A percentile compares a stretch with the other conserved stretches of the same genome.
These are phyloP conservation scores for Yueomyces sinensis DNA, from an alignment of 805 yeast species.

Conservation along the genomic window DNA sequence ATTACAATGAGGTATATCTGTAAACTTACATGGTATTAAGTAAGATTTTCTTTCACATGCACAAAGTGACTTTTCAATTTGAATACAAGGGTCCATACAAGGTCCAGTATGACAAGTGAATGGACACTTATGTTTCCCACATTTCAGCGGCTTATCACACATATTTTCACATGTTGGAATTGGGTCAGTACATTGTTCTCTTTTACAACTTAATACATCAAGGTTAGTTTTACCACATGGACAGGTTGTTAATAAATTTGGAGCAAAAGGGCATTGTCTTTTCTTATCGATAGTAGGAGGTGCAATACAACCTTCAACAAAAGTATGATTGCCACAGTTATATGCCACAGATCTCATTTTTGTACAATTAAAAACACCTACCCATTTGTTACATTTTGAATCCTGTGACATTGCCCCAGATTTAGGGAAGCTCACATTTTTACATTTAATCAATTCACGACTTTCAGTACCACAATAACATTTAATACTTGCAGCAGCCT, in stretches of 20 bases:
- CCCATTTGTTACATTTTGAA: constrained; percentile 26
- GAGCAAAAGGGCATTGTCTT: constrained; percentile 49
- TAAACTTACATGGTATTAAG: constrained; percentile 49
- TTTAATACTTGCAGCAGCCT: constrained; percentile 15
- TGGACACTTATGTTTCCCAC: constrained; percentile 64
- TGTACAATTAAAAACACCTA: constrained; percentile 40
- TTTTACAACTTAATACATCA: constrained; percentile 25
- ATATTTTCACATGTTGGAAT: constrained; percentile 58
- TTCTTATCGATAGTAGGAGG: constrained; percentile 13
- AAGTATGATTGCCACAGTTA: constrained; percentile 56
- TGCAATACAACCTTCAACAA: constrained; percentile 31
- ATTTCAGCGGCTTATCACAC: constrained; percentile 50
- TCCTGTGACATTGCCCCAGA: constrained; percentile 23
- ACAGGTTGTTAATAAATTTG: constrained; percentile 48
- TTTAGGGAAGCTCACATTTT: constrained; percentile 30
- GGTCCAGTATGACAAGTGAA: constrained; percentile 65
- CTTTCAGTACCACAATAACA: constrained; percentile 69
- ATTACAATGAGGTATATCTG: constrained; percentile 47
- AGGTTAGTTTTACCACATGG: constrained; percentile 64
- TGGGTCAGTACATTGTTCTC: constrained; percentile 60
- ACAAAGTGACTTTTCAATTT: constrained; percentile 40
- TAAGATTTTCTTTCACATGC: constrained; percentile 46
- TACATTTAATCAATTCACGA: constrained; percentile 24
- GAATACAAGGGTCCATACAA: constrained; percentile 55
- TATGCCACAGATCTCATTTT: constrained; percentile 32